phyloP scores from a whole-genome alignment of 208 protist genomes.

The Wallacemonas rigidus region DNA sequence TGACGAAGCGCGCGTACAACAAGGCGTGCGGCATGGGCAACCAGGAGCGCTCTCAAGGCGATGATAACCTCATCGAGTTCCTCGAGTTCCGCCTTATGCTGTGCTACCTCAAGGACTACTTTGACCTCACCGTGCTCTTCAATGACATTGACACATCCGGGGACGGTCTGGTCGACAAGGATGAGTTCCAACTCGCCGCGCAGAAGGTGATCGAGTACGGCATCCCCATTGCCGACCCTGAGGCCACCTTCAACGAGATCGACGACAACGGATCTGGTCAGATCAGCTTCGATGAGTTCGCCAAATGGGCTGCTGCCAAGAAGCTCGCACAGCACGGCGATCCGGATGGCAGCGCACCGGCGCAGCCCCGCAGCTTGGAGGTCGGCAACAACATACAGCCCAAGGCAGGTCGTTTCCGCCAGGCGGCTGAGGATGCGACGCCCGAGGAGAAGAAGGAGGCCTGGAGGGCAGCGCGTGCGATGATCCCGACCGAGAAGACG shows the following conservation, averaged over 20 bases:
- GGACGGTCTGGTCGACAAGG: conserved; percentile 29
- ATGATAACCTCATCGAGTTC: conserved; percentile 35
- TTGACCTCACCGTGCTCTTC: conserved; percentile 53
- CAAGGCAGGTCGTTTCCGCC: conserved; percentile 25
- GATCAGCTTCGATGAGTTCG: conserved; percentile 62
- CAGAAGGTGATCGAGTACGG: conserved; percentile 42
- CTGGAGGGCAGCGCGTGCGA: conserved; percentile 15
- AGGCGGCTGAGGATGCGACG: conserved; percentile 21
- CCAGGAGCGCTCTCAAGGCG: conserved; percentile 25
- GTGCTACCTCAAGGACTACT: conserved; percentile 20
- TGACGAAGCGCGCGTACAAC: conserved; percentile 82
- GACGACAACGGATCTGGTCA: conserved; percentile 52
- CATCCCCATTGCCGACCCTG: conserved; percentile 31
- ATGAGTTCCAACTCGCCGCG: conserved; percentile 50
- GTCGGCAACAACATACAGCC: conserved; percentile 7
- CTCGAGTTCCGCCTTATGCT: conserved; percentile 46
- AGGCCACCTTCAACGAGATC: conserved; percentile 45
- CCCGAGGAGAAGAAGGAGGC: conserved; percentile 2
- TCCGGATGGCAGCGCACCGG: conserved; percentile 7
- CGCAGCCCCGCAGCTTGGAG: not conserved
- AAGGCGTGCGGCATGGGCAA: conserved; percentile 65
- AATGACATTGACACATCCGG: conserved; percentile 53
- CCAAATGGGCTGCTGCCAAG: conserved; percentile 37
- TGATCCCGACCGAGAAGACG: conserved; percentile 33
- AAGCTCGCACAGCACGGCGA: conserved; percentile 30